These are phyloP conservation scores for Salix purpurea DNA, from an alignment of 345 rosid species.

Conservation along the genomic window DNA sequence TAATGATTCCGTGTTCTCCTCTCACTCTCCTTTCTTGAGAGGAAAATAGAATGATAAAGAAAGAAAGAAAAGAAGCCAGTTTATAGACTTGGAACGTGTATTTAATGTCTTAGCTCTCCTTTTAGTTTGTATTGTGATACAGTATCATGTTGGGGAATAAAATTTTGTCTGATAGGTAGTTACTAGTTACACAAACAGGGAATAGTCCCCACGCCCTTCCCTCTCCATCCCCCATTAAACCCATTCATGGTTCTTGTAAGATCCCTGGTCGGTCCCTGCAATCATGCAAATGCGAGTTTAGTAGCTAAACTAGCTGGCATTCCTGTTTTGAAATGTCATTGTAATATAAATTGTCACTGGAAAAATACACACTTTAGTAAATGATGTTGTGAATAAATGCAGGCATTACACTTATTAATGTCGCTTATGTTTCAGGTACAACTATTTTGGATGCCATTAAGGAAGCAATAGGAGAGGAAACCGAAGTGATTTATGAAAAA, in stretches of 20 bases:
- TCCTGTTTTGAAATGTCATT: not conserved
- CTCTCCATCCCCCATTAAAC: not conserved
- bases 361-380: not conserved
- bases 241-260: not conserved
- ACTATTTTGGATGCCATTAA: constrained; percentile 73
- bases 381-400: not conserved
- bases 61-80: too few relatives aligned
- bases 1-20: too few relatives aligned
- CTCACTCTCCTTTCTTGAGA: too few relatives aligned
- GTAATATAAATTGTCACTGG: not conserved
- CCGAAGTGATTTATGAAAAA: constrained; percentile 60
- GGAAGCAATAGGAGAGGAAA: constrained; percentile 50
- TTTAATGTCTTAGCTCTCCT: too few relatives aligned
- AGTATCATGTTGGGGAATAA: too few relatives aligned
- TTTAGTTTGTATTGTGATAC: too few relatives aligned
- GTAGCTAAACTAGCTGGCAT: not conserved
- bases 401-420: not conserved
- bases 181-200: not conserved
- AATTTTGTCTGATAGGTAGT: not conserved
- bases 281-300: not conserved
- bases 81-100: too few relatives aligned
- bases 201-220: not conserved
- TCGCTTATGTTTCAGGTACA: constrained; percentile 42
- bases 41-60: too few relatives aligned
- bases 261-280: not conserved